These are phyloP conservation scores for Eucalyptus coolabah DNA, from an alignment of 345 rosid species.

Conservation along the genomic window DNA sequence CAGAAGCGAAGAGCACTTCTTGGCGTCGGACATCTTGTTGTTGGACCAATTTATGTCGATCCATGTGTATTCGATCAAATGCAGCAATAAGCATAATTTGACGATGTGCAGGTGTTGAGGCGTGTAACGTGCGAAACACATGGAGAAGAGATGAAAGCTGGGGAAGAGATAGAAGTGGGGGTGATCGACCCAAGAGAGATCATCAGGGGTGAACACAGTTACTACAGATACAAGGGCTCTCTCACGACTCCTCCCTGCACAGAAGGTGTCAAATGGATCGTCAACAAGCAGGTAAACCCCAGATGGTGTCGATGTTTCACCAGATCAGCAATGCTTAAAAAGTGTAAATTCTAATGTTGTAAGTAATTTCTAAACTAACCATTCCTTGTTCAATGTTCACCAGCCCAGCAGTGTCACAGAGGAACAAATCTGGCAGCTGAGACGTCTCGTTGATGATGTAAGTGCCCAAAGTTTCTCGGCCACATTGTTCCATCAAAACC, in stretches of 20 bases:
- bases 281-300: constrained; percentile 31
- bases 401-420: constrained; percentile 1
- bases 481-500: not conserved
- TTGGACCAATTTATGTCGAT: not conserved
- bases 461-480: not conserved
- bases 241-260: constrained; percentile 83
- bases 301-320: not conserved
- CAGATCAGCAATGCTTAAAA: constrained; percentile 10
- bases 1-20: not conserved
- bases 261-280: constrained; percentile 63
- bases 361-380: not conserved
- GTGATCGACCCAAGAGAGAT: constrained; percentile 35
- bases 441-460: not conserved
- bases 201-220: constrained; percentile 25
- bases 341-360: not conserved
- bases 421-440: constrained; percentile 21
- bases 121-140: not conserved
- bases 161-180: constrained; percentile 20
- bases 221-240: constrained; percentile 65
- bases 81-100: not conserved
- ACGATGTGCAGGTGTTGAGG: not conserved
- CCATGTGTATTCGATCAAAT: not conserved
- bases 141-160: not conserved
- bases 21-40: not conserved
- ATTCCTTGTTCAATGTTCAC: not conserved